Evolutionary conservation across 2,329 filamentous ascomycete genomes (phyloP).

Genomic region (Monosporascus sp.): DNA sequence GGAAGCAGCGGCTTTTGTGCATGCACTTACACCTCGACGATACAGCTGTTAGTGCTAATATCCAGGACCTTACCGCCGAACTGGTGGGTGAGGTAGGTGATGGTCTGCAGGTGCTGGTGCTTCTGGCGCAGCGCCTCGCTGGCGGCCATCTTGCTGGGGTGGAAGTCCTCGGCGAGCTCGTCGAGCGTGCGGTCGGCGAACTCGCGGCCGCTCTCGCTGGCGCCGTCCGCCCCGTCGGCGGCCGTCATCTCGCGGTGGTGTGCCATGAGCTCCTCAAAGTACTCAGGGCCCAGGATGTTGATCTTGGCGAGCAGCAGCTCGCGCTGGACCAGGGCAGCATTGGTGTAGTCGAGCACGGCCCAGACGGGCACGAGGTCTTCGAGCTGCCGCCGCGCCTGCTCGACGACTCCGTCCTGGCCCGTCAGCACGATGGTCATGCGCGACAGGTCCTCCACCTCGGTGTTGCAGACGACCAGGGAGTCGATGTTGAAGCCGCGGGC

Average conservation of each 20-base stretch:
- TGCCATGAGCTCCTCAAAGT: slow-evolving; percentile 92
- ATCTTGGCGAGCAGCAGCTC: slow-evolving; percentile 94
- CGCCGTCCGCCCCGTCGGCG: slow-evolving; percentile 33
- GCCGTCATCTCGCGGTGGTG: slow-evolving; percentile 86
- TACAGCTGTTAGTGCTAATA: slow-evolving; percentile 97
- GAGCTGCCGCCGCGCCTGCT: slow-evolving; percentile 91
- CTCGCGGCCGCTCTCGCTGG: slow-evolving; percentile 22
- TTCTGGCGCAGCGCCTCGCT: slow-evolving; percentile 93
- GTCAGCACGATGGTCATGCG: slow-evolving; percentile 98
- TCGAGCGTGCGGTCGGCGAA: slow-evolving; percentile 37
- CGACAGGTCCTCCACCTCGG: slow-evolving; percentile 91
- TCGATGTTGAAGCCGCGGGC: slow-evolving; percentile 99
- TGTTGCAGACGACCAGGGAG: slow-evolving; percentile 94
- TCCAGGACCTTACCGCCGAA: slow-evolving; percentile 97
- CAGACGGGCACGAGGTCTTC: slow-evolving; percentile 97
- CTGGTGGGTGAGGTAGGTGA: slow-evolving; percentile 94
- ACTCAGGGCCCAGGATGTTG: slow-evolving; percentile 93
- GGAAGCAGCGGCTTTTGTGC: not conserved
- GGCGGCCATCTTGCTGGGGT: slow-evolving; percentile 78
- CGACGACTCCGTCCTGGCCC: slow-evolving; percentile 93
- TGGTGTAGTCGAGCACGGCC: slow-evolving; percentile 96
- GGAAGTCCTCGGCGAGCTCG: slow-evolving; percentile 64
- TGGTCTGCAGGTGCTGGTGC: slow-evolving; percentile 93
- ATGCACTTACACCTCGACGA: slow-evolving; percentile 81
- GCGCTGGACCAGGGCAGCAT: slow-evolving; percentile 87